Evolutionary conservation across 164 flowering plant genomes (phyloP), one percentile per base, ranked within the genome.

Genomic region (Pachysandra terminalis): DNA sequence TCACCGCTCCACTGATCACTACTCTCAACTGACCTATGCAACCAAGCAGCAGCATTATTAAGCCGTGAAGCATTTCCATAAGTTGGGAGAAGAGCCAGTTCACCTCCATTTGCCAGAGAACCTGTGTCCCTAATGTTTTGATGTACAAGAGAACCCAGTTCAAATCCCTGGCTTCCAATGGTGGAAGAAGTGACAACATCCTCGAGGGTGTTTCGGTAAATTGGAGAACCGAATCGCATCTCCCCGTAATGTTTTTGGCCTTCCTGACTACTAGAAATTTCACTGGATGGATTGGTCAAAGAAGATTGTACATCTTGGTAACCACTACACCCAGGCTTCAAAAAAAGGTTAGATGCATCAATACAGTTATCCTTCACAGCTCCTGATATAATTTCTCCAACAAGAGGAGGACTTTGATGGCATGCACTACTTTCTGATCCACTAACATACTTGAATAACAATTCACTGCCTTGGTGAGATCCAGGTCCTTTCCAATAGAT

Each of bases 401-500:
- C n/a, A n/a, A n/a, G n/a, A n/a, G n/a, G n/a, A n/a, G n/a, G n/a
- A n/a, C n/a, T n/a, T 19, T 63, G 80, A 70, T 63, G 66, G 58
- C 77, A 61, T 56, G 59, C 73, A 73, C 28, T 68, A 19, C 67
- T 70, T 1, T 68, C 63, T 13, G 71, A 51, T 7, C 70, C 71
- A 73, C 63, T 71, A 23, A 73, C 74, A 73, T 68, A 71, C 70
- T 75, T 72, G 69, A 66, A 54, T 82, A n/a, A n/a, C n/a, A 82
- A 80, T 70, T 80, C 86, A 64, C 71, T 56, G 27, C 59, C 65
- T 27, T 72, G 78, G 22, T 79, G 81, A 28, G 84, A 55, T 45
- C 74, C 76, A 65, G 77, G 14, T 23, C 74, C 74, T 74, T 74
- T 85, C 87, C 88, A 86, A 41, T 62, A 68, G 51, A 73, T 72